A percentile compares a stretch with the other conserved stretches of the same genome.
Evolutionary conservation across 495 filamentous ascomycete genomes (phyloP).

Genomic region (Articulospora tetracladia): DNA sequence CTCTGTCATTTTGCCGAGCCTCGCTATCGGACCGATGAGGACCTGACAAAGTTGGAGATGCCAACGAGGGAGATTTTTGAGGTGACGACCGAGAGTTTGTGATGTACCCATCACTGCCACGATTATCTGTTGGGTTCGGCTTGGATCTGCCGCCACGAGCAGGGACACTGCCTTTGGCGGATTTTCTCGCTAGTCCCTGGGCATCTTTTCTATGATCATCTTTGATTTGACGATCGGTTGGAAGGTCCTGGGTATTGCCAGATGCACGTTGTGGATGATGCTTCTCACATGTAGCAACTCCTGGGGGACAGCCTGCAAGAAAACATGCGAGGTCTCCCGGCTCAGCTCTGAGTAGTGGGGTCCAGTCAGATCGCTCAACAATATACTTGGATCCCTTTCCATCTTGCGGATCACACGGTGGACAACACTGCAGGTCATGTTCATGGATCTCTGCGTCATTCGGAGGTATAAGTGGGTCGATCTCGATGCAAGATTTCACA

Average conservation of each 20-base stretch:
- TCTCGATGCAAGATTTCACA: constrained; percentile 17
- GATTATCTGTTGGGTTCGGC: neutral
- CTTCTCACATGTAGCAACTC: constrained; percentile 2
- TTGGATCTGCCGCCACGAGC: neutral
- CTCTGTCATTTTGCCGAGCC: neutral
- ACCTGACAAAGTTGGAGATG: neutral
- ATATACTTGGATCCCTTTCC: constrained; percentile 10
- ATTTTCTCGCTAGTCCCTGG: neutral
- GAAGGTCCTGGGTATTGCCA: neutral
- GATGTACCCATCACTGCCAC: neutral
- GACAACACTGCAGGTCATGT: constrained; percentile 11
- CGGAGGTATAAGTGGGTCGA: neutral
- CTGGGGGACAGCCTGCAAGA: constrained; percentile 18
- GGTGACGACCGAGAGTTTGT: neutral
- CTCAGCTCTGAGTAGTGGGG: neutral
- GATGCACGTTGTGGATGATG: neutral
- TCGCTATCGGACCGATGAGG: neutral
- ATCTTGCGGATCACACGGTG: constrained; percentile 14
- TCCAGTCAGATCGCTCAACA: neutral
- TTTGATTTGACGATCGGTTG: neutral
- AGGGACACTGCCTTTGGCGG: neutral
- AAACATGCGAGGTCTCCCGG: constrained; percentile 17
- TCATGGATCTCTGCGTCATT: constrained; percentile 16
- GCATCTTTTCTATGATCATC: neutral
- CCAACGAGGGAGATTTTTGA: neutral